These are phyloP conservation scores for Alternaria brassicae DNA, from an alignment of 2,329 filamentous ascomycete genomes.

Conservation along the genomic window DNA sequence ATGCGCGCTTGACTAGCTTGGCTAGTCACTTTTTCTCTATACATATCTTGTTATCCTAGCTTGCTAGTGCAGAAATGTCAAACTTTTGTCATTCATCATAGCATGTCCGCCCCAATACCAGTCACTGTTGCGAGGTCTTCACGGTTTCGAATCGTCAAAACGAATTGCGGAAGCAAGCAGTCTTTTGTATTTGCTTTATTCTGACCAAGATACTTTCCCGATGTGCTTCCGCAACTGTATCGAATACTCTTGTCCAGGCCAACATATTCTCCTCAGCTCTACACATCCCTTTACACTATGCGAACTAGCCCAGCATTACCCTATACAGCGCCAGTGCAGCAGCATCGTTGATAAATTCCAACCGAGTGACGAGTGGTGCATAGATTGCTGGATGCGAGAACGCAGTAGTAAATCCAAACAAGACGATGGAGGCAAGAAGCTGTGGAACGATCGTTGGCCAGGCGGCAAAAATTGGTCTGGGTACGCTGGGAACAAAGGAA, in stretches of 20 bases:
- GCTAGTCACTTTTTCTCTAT: conserved; percentile 3
- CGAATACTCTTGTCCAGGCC: conserved; percentile 13
- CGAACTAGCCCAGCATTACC: conserved; percentile 4
- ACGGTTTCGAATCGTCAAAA: not conserved
- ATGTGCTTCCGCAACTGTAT: conserved; percentile 25
- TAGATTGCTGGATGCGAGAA: conserved; percentile 15
- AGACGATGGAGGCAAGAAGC: not conserved
- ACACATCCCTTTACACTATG: conserved; percentile 20
- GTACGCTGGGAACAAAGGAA: conserved; percentile 4
- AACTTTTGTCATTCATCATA: conserved; percentile 1
- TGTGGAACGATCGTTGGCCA: conserved; percentile 11
- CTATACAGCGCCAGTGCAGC: conserved; percentile 16
- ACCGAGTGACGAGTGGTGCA: conserved; percentile 19
- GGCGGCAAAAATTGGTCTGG: conserved; percentile 15
- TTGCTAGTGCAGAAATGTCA: conserved; percentile 10
- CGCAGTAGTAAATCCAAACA: not conserved
- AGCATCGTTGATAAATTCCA: not conserved
- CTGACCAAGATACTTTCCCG: not conserved
- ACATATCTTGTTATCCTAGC: conserved; percentile 4
- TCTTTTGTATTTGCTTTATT: not conserved
- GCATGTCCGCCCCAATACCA: not conserved
- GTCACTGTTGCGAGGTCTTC: not conserved
- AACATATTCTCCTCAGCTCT: conserved; percentile 6
- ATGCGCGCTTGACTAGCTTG: not conserved
- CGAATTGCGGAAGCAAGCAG: not conserved